Base-by-base conservation (phyloP, 2,329 filamentous ascomycete genomes). In the Sphaerostilbella broomeana region DNA sequence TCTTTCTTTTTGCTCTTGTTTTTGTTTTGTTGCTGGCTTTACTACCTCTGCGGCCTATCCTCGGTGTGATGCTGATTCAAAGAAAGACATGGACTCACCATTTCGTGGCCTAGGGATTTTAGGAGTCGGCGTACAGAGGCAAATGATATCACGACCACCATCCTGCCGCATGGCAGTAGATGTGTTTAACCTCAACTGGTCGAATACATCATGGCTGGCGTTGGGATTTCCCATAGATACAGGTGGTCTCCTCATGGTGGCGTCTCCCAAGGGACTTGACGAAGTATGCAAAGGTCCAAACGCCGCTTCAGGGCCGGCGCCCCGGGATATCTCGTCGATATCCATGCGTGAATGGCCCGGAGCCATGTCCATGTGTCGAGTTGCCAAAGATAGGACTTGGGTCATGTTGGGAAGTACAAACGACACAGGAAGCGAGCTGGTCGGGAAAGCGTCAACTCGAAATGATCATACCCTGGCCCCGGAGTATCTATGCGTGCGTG, bases 71-170 rank as follows among this genome's bases (percentile, higher is more conserved):
- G n/a, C n/a, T n/a, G n/a, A n/a, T n/a, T n/a, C n/a, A n/a, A n/a
- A 25, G 20, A 20, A 32, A 19, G 13, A 13, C 28, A 8, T 21
- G 42, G 29, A 64, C 73, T 62, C 61, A 79, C 75, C 73, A 53
- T 79, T 79, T 32, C 74, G 64, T 39, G 75, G 75, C 41, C 75
- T 64, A 3, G 74, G 75, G 32, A 78, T 70, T 53, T 77, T 78
- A 4, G 73, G 73, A 13, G 68, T 65, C 30, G 72, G 71, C 10
- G 71, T 68, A 51, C 75, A 79, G 45, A 77, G 63, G 56, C 75
- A 79, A 22, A 77, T 70, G 32, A 67, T 53, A 32, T 73, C 70
- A 37, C 61, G 53, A 22, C 54, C 45, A n/a, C 47, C 50, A 29
- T 61, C 58, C 26, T 49, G 50, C 37, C 51, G 51, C 51, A 55